Evolutionary conservation across 2,329 filamentous ascomycete species (phyloP), one percentile per base, ranked within the genome.

Genomic region (Fusarium scirpi): DNA sequence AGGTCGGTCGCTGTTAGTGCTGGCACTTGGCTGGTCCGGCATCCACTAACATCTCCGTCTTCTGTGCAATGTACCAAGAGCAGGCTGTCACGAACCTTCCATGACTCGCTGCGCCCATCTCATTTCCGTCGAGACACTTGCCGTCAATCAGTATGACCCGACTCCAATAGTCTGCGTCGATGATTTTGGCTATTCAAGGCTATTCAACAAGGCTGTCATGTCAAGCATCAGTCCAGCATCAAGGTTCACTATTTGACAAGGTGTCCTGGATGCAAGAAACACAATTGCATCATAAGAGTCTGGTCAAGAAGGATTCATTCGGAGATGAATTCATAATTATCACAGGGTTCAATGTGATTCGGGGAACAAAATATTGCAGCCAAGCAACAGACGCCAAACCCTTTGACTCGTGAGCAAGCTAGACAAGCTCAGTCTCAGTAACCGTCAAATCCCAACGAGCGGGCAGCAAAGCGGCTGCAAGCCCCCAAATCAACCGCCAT

Each of bases 31-130:
- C 25, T 43, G 56, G 63, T 65, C 67, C 58, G 67, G 60, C 67
- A 40, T 45, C 68, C 68, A 53, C 67, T 65, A 64, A 71, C 58
- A 67, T 53, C 40, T 25, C 64, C 44, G 54, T 38, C 59, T 58
- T 43, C 25, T 61, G 49, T 69, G 64, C 59, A 67, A 70, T 70
- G 62, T 44, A 58, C 57, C 62, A 58, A 54, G 48, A 57, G 48
- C 30, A 70, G 62, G 47, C 57, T 71, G 67, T 61, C 68, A 69
- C 54, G 55, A 62, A 62, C 43, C 45, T 60, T 67, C 20, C 63
- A 72, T 72, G 69, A 72, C 69, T 72, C 69, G 69, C 52, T 59
- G 57, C 41, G 29, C 43, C 65, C 66, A 72, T 62, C 62, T 66
- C 63, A 66, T 72, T 70, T 72, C 70, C 69, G 62, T 72, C 47